Evolutionary conservation across 169 alveolate species (phyloP), one percentile per base, ranked within the genome.

Genomic region (Toxoplasma gondii): DNA sequence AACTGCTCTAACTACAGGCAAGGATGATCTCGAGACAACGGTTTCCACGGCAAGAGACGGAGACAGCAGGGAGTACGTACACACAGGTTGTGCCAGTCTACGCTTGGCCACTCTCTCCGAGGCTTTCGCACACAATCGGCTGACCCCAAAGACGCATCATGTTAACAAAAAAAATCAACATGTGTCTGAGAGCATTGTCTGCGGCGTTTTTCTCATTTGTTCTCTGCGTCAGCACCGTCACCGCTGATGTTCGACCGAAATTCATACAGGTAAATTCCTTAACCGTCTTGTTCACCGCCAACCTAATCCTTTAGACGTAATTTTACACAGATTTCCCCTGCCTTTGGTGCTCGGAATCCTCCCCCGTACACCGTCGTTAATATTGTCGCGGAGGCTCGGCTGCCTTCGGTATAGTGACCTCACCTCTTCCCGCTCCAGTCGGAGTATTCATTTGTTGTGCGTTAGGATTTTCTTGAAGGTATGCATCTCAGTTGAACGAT

Each of bases 281-380:
- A 22, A 4, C 45, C 24, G 39, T 34, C 87, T 38, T 12, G 53
- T 9, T 78, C 45, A 1, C 34, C 29, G 9, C 78, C n/a, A 29
- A 10, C 16, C n/a, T 17, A 29, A 31, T 19, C 44, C 29, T 0
- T 1, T 44, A 7, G 45, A 0, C 16, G 90, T 82, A 24, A 0
- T 22, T n/a, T 49, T 31, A 12, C 29, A 41, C 90, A 39, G 78
- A 34, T 70, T 31, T 24, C 80, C 31, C 91, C 94, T 22, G 90
- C 90, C 24, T 81, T 91, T 38, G 9, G n/a, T 7, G 91, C 27
- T 31, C 34, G 49, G 38, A 91, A 91, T 54, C 94, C 94, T 29
- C 94, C 94, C 41, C 94, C 94, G 16, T 91, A 91, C 54, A 91
- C 94, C 0, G 94, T 91, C 5, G 86, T 91, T 24, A 91, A 91